A percentile compares a stretch with the other conserved stretches of the same genome.
Conservation (phyloP, 805 yeast genomes). For the Danielozyma ontarioensis region DNA sequence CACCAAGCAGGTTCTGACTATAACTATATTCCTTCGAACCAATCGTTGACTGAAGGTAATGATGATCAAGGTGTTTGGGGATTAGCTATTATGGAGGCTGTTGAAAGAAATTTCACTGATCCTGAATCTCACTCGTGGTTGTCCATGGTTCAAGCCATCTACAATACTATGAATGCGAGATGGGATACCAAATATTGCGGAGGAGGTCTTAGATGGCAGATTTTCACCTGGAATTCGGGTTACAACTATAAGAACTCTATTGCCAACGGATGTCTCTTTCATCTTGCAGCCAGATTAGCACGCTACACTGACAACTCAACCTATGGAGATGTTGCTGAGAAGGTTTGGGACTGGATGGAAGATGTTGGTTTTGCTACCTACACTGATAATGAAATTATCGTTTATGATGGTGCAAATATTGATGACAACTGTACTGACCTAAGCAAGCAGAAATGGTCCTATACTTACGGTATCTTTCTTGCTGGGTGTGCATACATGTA, state of each 20-base stretch:
- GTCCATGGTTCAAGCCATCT: slow-evolving; percentile 36
- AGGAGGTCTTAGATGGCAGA: slow-evolving; percentile 46
- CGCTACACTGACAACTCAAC: slow-evolving; percentile 35
- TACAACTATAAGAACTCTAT: slow-evolving; percentile 42
- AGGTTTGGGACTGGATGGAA: slow-evolving; percentile 43
- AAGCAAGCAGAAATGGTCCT: slow-evolving; percentile 56
- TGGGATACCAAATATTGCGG: slow-evolving; percentile 35
- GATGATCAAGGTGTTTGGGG: slow-evolving; percentile 55
- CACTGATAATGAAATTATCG: slow-evolving; percentile 22
- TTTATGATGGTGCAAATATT: slow-evolving; percentile 58
- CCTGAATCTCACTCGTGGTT: slow-evolving; percentile 23
- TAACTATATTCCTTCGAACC: slow-evolving; percentile 43
- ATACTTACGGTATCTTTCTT: slow-evolving; percentile 63
- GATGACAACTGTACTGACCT: slow-evolving; percentile 44
- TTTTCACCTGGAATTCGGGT: slow-evolving; percentile 45
- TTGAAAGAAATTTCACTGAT: slow-evolving; percentile 37
- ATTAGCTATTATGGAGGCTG: slow-evolving; percentile 42
- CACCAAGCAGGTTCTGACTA: slow-evolving; percentile 38
- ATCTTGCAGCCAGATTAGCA: slow-evolving; percentile 40
- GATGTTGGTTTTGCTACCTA: slow-evolving; percentile 16
- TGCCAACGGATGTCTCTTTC: slow-evolving; percentile 41
- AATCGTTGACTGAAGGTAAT: slow-evolving; percentile 44
- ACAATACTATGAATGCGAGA: slow-evolving; percentile 41
- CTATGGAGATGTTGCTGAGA: slow-evolving; percentile 38
- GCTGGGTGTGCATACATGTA: slow-evolving; percentile 70